These are phyloP conservation scores for Saccharum hybrid DNA, from an alignment of 202 grass and related monocot genomes.

Conservation along the genomic window DNA sequence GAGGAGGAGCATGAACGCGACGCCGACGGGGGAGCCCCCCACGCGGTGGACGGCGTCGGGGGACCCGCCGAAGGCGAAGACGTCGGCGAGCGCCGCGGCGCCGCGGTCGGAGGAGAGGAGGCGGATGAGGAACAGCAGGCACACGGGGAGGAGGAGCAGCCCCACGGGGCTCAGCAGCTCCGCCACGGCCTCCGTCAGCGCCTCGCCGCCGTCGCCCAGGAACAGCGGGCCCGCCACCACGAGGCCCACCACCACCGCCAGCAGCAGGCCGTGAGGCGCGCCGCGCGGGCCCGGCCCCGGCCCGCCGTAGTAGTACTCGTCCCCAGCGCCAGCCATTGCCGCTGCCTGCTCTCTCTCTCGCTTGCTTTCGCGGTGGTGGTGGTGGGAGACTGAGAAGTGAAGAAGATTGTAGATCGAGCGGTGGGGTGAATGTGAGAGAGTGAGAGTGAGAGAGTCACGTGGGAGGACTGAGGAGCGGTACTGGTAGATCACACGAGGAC, in stretches of 20 bases:
- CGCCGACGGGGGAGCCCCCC: slow-evolving; percentile 81
- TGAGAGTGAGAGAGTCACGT: background rate
- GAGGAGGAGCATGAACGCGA: slow-evolving; percentile 75
- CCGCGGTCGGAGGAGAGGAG: slow-evolving; percentile 81
- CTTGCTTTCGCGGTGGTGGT: background rate
- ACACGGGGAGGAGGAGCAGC: slow-evolving; percentile 72
- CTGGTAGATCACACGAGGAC: slow-evolving; percentile 28
- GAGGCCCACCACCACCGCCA: slow-evolving; percentile 62
- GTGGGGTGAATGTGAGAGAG: background rate
- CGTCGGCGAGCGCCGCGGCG: slow-evolving; percentile 58
- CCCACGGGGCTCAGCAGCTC: slow-evolving; percentile 76
- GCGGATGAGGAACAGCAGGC: slow-evolving; percentile 75
- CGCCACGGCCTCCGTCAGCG: slow-evolving; percentile 38
- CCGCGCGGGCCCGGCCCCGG: slow-evolving; percentile 53
- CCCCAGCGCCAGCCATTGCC: slow-evolving; percentile 37
- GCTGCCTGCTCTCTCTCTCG: background rate
- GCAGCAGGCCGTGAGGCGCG: slow-evolving; percentile 79
- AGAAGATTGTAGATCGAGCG: background rate
- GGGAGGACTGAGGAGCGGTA: background rate
- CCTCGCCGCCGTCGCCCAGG: slow-evolving; percentile 55
- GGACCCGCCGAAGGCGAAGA: slow-evolving; percentile 76
- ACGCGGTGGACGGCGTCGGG: slow-evolving; percentile 93
- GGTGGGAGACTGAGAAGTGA: background rate
- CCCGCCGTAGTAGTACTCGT: slow-evolving; percentile 56
- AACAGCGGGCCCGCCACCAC: slow-evolving; percentile 60